Conservation (phyloP, 441 rosid species). For the Gossypium trilobum region DNA sequence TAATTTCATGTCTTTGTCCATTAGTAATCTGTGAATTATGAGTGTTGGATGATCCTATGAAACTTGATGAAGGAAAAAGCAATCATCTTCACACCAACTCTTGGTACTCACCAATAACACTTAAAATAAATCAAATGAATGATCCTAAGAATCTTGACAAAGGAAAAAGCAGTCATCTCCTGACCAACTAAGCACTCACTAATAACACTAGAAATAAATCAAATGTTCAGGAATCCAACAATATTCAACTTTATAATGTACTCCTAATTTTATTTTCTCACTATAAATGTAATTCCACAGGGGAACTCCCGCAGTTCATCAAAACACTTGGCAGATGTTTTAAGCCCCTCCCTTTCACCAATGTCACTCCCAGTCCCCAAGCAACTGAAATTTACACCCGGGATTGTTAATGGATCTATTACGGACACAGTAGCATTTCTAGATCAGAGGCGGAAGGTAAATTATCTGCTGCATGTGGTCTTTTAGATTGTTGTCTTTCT, state of each 20-base stretch:
- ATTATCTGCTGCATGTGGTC: not conserved
- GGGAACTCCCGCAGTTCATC: slow-evolving; percentile 43
- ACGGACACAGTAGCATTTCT: slow-evolving; percentile 43
- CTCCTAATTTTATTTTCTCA: not conserved
- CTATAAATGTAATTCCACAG: slow-evolving; percentile 28
- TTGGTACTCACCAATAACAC: not conserved
- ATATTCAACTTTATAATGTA: not conserved
- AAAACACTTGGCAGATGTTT: slow-evolving; percentile 37
- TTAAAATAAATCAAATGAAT: not conserved
- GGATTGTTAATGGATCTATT: slow-evolving; percentile 35
- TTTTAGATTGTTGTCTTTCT: slow-evolving; percentile 10
- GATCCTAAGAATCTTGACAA: not conserved
- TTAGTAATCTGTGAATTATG: not conserved
- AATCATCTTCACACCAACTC: not conserved
- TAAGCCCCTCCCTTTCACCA: slow-evolving; percentile 38
- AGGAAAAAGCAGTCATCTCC: not conserved
- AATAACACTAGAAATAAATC: not conserved
- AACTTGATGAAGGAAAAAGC: not conserved
- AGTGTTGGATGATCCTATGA: not conserved
- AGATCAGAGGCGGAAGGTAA: slow-evolving; percentile 39
- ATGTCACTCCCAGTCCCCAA: slow-evolving; percentile 51
- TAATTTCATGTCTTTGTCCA: not conserved
- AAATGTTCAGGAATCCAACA: not conserved
- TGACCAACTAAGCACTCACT: not conserved
- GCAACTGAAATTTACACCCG: slow-evolving; percentile 54